A percentile compares a stretch with the other conserved stretches of the same genome.
These are phyloP conservation scores for Mucor indicus DNA, from an alignment of 371 early-diverging fungal genomes.

Conservation along the genomic window DNA sequence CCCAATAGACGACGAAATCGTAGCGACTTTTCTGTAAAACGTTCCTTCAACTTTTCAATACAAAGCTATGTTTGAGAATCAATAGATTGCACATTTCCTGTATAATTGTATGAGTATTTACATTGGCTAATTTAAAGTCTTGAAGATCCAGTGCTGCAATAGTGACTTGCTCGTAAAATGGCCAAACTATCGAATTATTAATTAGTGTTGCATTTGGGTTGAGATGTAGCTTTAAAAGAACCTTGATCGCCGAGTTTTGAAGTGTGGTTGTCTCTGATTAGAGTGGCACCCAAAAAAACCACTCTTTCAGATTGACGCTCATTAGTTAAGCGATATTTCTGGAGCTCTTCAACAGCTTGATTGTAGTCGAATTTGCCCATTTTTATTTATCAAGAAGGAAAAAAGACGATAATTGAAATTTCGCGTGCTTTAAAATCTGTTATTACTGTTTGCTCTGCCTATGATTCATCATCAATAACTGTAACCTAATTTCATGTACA, in stretches of 20 bases:
- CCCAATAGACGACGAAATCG: conserved; percentile 66
- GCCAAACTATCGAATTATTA: conserved; percentile 58
- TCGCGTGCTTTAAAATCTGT: too few species aligned
- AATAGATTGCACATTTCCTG: too few species aligned
- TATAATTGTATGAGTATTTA: too few species aligned
- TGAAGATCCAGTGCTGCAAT: conserved; percentile 79
- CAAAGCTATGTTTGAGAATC: conserved; percentile 50
- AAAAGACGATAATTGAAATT: not conserved
- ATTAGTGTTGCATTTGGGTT: not conserved
- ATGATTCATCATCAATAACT: too few species aligned
- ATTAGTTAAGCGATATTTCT: conserved; percentile 32
- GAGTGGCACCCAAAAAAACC: conserved; percentile 29
- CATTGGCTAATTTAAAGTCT: conserved; percentile 61
- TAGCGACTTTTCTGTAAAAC: conserved; percentile 64
- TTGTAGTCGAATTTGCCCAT: conserved; percentile 37
- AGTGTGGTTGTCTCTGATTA: conserved; percentile 35
- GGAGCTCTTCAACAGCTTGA: conserved; percentile 34
- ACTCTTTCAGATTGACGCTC: conserved; percentile 38
- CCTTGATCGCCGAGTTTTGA: conserved; percentile 42
- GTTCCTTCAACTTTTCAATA: conserved; percentile 53
- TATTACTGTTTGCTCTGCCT: too few species aligned
- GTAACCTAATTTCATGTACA: too few species aligned
- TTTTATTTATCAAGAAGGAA: not conserved
- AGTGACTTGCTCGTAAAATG: conserved; percentile 79
- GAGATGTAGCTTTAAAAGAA: too few species aligned